Percentiles rank a stretch among this genome's conserved stretches.
Conservation (phyloP, 768 basidiomycete genomes). For the Panaeolus papilionaceus region DNA sequence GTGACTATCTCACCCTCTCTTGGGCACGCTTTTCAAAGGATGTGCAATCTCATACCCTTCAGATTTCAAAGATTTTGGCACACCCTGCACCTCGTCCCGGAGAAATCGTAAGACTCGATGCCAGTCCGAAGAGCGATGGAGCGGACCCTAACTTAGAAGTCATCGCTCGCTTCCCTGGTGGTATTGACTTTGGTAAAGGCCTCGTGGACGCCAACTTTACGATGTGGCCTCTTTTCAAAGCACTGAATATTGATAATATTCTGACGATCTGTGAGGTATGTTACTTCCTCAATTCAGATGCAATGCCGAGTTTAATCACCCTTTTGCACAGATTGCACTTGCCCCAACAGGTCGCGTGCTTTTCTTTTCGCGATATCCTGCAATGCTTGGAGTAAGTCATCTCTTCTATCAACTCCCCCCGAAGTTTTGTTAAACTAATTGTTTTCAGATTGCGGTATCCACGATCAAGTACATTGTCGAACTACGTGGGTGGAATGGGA, state of each 20-base stretch:
- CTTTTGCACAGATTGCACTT: constrained; percentile 72
- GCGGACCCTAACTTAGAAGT: constrained; percentile 72
- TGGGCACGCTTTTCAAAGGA: constrained; percentile 96
- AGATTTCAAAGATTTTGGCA: constrained; percentile 87
- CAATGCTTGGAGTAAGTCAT: constrained; percentile 81
- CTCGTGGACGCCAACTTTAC: constrained; percentile 95
- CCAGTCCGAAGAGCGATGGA: constrained; percentile 67
- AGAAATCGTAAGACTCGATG: constrained; percentile 85
- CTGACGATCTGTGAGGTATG: constrained; percentile 88
- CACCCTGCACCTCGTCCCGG: constrained; percentile 89
- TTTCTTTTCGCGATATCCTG: constrained; percentile 88
- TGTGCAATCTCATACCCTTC: constrained; percentile 90
- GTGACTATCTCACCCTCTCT: constrained; percentile 93
- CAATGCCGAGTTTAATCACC: background rate
- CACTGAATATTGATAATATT: constrained; percentile 91
- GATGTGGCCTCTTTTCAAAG: constrained; percentile 96
- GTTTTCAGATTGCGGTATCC: constrained; percentile 76
- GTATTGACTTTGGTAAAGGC: constrained; percentile 90
- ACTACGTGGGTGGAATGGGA: constrained; percentile 91
- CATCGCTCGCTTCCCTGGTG: constrained; percentile 91
- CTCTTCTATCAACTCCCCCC: background rate
- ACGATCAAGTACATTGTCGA: constrained; percentile 93
- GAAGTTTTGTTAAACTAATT: constrained; percentile 12
- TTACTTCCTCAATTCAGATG: background rate
- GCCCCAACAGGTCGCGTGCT: constrained; percentile 87